phyloP scores from a whole-genome alignment of 768 basidiomycete species.

The Leccinellum albellum region DNA sequence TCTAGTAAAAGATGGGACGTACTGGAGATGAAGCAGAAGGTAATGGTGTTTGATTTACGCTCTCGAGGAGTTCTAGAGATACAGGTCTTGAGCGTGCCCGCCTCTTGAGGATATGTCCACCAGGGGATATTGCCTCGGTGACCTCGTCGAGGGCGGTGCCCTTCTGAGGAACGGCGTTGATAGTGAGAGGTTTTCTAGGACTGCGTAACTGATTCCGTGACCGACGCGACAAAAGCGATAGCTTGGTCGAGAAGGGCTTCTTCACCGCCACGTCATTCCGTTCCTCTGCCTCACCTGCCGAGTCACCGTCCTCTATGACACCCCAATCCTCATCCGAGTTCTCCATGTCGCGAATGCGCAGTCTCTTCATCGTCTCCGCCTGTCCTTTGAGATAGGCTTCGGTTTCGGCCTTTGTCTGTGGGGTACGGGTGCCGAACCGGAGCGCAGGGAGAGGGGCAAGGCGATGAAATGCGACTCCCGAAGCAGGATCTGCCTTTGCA shows the following conservation, averaged over 20 bases:
- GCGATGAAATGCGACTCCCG: slow-evolving; percentile 33
- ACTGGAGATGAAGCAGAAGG: slow-evolving; percentile 34
- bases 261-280: slow-evolving; percentile 32
- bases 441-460: slow-evolving; percentile 33
- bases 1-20: background rate
- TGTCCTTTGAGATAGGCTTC: slow-evolving; percentile 45
- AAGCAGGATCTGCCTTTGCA: slow-evolving; percentile 30
- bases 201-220: slow-evolving; percentile 29
- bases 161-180: slow-evolving; percentile 33
- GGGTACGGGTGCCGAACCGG: slow-evolving; percentile 27
- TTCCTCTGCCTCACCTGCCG: slow-evolving; percentile 48
- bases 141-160: slow-evolving; percentile 53
- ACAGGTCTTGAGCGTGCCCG: slow-evolving; percentile 71
- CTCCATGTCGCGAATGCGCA: slow-evolving; percentile 56
- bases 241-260: slow-evolving; percentile 31
- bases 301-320: slow-evolving; percentile 42
- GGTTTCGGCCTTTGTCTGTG: slow-evolving; percentile 36
- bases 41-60: slow-evolving; percentile 43
- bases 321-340: slow-evolving; percentile 45
- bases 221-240: slow-evolving; percentile 22
- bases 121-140: slow-evolving; percentile 68
- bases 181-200: slow-evolving; percentile 24
- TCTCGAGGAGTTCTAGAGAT: slow-evolving; percentile 61
- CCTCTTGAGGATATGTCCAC: slow-evolving; percentile 71
- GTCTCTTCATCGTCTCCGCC: slow-evolving; percentile 60